Percentiles rank a stretch among this genome's conserved stretches.
Evolutionary conservation across 2,329 filamentous ascomycete species (phyloP).

Genomic region (Simplicillium aogashimaense): DNA sequence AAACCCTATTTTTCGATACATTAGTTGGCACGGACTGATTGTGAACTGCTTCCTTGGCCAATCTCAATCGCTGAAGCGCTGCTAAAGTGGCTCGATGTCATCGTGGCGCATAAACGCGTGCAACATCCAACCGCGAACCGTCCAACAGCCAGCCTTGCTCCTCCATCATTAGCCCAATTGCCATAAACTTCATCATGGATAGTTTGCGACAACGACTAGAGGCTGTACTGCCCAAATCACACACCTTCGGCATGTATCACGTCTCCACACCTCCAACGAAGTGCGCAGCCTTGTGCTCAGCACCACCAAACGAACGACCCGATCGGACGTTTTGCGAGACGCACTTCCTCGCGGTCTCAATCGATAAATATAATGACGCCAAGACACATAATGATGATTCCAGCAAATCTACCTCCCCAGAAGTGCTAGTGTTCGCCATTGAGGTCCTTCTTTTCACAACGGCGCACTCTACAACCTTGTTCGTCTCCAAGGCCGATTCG

Average conservation of each 20-base stretch:
- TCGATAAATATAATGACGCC: conserved; percentile 18
- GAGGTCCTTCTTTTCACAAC: conserved; percentile 86
- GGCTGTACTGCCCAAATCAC: conserved; percentile 40
- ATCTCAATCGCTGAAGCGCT: too few relatives aligned
- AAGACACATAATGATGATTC: background rate
- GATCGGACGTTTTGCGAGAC: conserved; percentile 80
- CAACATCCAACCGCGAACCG: too few relatives aligned
- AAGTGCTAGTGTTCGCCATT: conserved; percentile 70
- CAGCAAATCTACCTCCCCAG: conserved; percentile 16
- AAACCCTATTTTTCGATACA: too few relatives aligned
- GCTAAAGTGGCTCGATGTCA: too few relatives aligned
- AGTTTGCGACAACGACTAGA: conserved; percentile 23
- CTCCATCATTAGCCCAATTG: too few relatives aligned
- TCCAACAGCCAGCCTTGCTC: too few relatives aligned
- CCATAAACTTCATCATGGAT: too few relatives aligned
- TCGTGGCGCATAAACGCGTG: too few relatives aligned
- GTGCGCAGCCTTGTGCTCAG: conserved; percentile 67
- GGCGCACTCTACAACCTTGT: conserved; percentile 70
- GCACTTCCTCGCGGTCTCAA: conserved; percentile 57
- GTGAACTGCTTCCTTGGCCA: too few relatives aligned
- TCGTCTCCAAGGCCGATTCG: conserved; percentile 94
- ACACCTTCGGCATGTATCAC: conserved; percentile 66
- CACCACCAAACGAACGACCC: conserved; percentile 59
- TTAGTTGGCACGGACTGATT: too few relatives aligned
- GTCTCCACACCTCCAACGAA: conserved; percentile 73